Evolutionary conservation across 2,329 filamentous ascomycete genomes (phyloP).

Genomic region (Phialemonium atrogriseum): DNA sequence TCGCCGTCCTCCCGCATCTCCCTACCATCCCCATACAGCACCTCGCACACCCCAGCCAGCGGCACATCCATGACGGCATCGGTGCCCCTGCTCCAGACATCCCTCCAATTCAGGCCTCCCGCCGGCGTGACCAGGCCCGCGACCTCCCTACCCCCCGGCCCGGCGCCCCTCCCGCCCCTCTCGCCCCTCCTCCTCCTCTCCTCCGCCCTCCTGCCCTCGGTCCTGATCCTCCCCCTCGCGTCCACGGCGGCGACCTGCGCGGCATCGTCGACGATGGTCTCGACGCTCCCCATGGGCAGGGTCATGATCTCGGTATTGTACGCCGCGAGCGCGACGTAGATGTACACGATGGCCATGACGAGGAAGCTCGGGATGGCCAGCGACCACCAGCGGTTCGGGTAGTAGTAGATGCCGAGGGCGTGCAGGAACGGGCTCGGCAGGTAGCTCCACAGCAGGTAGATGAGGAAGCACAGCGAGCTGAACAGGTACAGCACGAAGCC

Average conservation of each 20-base stretch:
- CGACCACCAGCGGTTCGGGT: slow-evolving; percentile 96
- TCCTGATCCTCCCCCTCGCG: slow-evolving; percentile 46
- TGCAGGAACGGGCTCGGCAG: slow-evolving; percentile 87
- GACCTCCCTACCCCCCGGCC: slow-evolving; percentile 20
- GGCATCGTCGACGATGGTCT: slow-evolving; percentile 87
- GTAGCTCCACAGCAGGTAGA: slow-evolving; percentile 74
- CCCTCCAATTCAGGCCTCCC: slow-evolving; percentile 57
- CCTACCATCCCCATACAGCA: slow-evolving; percentile 66
- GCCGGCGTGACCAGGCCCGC: no score
- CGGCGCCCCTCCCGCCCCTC: slow-evolving; percentile 26
- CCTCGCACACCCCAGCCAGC: slow-evolving; percentile 87
- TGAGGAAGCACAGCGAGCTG: slow-evolving; percentile 70
- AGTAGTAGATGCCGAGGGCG: slow-evolving; percentile 90
- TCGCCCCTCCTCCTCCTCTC: slow-evolving; percentile 25
- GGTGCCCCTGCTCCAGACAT: slow-evolving; percentile 83
- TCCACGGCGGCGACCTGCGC: slow-evolving; percentile 81
- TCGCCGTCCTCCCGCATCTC: slow-evolving; percentile 12
- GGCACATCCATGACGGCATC: slow-evolving; percentile 98
- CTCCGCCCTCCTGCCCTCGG: slow-evolving; percentile 27
- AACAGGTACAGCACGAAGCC: slow-evolving; percentile 95
- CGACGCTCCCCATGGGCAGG: slow-evolving; percentile 66
- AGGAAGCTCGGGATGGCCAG: slow-evolving; percentile 85
- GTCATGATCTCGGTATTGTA: slow-evolving; percentile 92
- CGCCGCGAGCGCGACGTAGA: slow-evolving; percentile 82
- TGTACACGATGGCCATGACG: slow-evolving; percentile 82